Conservation (phyloP, 2,329 filamentous ascomycete genomes). For the Dichotomopilus funicola region DNA sequence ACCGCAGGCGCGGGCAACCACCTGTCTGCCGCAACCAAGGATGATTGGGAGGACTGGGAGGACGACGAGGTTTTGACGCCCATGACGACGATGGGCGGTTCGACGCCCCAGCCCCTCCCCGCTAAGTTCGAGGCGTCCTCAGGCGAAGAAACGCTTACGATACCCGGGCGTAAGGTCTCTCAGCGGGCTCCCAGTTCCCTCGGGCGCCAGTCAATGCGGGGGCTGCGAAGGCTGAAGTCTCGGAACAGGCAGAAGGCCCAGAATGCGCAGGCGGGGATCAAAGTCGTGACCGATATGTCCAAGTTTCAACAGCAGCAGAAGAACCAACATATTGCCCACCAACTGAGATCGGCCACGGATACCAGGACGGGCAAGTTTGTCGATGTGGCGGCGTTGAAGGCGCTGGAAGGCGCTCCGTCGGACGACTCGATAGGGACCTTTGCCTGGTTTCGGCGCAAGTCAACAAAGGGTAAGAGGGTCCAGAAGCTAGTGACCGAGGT, state of each 20-base stretch:
- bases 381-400: conserved; percentile 52
- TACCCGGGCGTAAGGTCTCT: conserved; percentile 14
- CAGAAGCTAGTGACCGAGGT: conserved; percentile 20
- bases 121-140: neutral
- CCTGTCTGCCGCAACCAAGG: conserved; percentile 23
- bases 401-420: conserved; percentile 50
- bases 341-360: conserved; percentile 22
- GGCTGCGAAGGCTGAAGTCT: conserved; percentile 47
- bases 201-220: conserved; percentile 32
- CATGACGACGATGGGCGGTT: conserved; percentile 34
- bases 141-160: neutral
- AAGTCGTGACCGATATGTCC: conserved; percentile 63
- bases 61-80: conserved; percentile 40
- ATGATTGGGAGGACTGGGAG: conserved; percentile 51
- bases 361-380: conserved; percentile 43
- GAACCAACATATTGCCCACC: conserved; percentile 32
- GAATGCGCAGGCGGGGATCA: conserved; percentile 58
- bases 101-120: conserved; percentile 12
- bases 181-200: conserved; percentile 24
- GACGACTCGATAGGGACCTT: conserved; percentile 51
- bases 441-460: conserved; percentile 47
- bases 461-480: conserved; percentile 28
- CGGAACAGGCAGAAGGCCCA: conserved; percentile 54
- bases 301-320: conserved; percentile 36
- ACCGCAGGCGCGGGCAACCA: conserved; percentile 18